Evolutionary conservation across 2,329 filamentous ascomycete species (phyloP), one percentile per base, ranked within the genome.

Genomic region (Aspergillus puulaauensis): DNA sequence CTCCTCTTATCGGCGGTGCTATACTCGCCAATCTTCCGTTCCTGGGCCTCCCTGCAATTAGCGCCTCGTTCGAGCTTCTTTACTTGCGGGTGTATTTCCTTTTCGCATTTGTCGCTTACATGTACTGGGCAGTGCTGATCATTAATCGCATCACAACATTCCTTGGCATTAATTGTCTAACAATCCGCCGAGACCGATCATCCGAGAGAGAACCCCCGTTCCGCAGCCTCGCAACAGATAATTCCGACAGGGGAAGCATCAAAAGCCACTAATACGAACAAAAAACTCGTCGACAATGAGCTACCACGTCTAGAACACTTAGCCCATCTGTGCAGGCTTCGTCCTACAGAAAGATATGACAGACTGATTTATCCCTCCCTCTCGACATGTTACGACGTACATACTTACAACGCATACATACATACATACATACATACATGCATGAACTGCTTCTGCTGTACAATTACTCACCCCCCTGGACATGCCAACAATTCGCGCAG

Each of bases 161-260:
- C 76, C 80, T 99, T 23, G 92, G 91, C 61, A 99, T 99, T 80
- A 95, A 93, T 70, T 96, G 93, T 69, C 79, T 99, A 64, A 98
- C 93, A 1, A 97, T 99, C 60, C 79, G 77, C 50, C 63, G 71
- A 48, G 72, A 76, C 56, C 68, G 65, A 43, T 65, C 66, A 15
- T 61, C 57, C 7, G 71, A 71, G 43, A 68, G 72, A 27, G 74
- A 76, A 43, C 63, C 68, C 44, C 71, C 66, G 9, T 76, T 73
- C 58, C 73, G 70, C 52, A 67, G 69, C 24, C 68, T 75, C 44
- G 73, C 70, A 50, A 70, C 74, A 49, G 64, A 41, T 31, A 49
- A 46, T 9, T 45, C 54, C 14, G 57, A 45, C 55, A 62, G 63
- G 37, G 60, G 56, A 15, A 57, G 43, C 35, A 40, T 63, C 37